Evolutionary conservation across 2,329 filamentous ascomycete species (phyloP), one percentile per base, ranked within the genome.

Genomic region (Alternaria atra): DNA sequence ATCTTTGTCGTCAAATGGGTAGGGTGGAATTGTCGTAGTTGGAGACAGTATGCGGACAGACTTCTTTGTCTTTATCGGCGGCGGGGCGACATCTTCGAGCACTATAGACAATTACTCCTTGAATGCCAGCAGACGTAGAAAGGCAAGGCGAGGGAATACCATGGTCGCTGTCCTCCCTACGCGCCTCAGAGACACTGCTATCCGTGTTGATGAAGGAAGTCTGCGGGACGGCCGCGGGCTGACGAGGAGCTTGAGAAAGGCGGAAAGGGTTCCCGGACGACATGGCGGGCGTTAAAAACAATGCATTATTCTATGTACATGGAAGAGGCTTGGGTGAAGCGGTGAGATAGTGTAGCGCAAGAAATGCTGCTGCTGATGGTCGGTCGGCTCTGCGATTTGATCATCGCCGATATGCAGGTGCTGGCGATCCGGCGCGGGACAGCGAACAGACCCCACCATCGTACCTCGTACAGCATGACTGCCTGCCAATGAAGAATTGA

Each of bases 21-120:
- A 73, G 71, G 71, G 76, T 62, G 76, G 71, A 52, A 71, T 71
- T 51, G 76, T 75, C 27, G 73, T 72, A 35, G 79, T 73, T 40
- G 80, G 79, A 47, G 80, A 80, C 55, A 78, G 77, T 71, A 82
- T 81, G 71, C 89, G 87, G 61, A 91, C 89, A 71, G 72, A 72
- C 68, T 87, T 90, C 79, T 91, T 90, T 60, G 86, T 83, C 72
- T 68, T 72, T 58, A 69, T 66, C 60, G 63, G 60, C 64, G 52
- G 52, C 44, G 73, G 55, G 57, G 65, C 55, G 63, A 59, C 57
- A 46, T 64, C 64, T 63, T 71, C 69, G 66, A 65, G 68, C 60
- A 69, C 76, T 78, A 68, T 72, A 63, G 67, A 72, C 60, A 63
- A 75, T 79, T 77, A 79, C 72, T 75, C 66, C 64, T 66, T 61